Evolutionary conservation across 2,329 filamentous ascomycete genomes (phyloP), one percentile per base, ranked within the genome.

Genomic region (Rutstroemia sp.): DNA sequence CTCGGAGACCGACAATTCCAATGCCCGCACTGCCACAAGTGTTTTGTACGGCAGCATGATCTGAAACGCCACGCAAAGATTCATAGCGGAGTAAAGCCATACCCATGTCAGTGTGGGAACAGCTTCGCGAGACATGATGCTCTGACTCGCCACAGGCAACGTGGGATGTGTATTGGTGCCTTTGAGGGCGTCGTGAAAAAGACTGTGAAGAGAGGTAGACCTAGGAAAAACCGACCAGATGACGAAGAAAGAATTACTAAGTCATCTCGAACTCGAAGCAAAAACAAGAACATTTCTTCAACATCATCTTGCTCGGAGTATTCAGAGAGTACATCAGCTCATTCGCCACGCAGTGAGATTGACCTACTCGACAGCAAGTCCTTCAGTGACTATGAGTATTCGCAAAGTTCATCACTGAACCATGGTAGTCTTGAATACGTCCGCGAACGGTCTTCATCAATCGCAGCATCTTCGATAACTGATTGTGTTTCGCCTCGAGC

Each of bases 11-110:
- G 94, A 48, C 94, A 96, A 70, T 99, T 90, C 74, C 87, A 89
- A 71, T 99, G 94, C 73, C 91, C 92, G 47, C 86, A 88, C 55
- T 99, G 94, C 75, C 80, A 87, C 52, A 97, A 97, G 75, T 92
- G 91, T 73, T 99, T 99, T 70, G 94, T 97, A 44, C 87, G 94
- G 39, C 92, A 96, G 66, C 94, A 99, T 70, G 94, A 99, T 71
- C 83, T 97, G 59, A 99, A 97, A 77, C 85, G 94, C 59, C 94
- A 99, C 70, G 88, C 92, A 64, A 96, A 97, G 75, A 99, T 97
- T 57, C 94, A 99, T 73, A 95, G 89, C 1, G 92, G 92, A 50
- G 87, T 95, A 73, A 96, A 96, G 76, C 91, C 92, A 4, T 96
- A 96, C 70, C 88, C 89, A 47, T 99, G 94, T 73, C 85, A 90